Conservation (phyloP, 1,284 basidiomycete genomes). For the Melampsora abietis-canadensis region DNA sequence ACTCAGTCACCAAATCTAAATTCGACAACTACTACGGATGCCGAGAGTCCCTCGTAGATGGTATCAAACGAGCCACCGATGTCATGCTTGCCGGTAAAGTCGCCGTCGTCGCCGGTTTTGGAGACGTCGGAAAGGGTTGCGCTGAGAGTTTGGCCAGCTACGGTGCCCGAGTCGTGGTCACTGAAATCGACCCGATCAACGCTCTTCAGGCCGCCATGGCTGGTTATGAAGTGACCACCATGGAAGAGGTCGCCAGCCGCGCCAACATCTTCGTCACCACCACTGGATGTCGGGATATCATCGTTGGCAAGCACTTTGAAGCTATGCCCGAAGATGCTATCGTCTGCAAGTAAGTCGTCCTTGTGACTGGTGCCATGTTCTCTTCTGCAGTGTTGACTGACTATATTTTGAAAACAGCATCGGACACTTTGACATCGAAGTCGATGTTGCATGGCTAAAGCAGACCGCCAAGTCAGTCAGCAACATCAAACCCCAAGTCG, state of each 20-base stretch:
- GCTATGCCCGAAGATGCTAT: constrained; percentile 98
- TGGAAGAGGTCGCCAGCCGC: constrained; percentile 90
- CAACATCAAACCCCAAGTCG: constrained; percentile 99
- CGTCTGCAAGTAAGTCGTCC: constrained; percentile 77
- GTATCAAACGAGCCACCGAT: constrained; percentile 99
- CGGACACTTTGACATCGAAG: constrained; percentile 98
- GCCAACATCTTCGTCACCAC: constrained; percentile 96
- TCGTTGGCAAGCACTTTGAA: constrained; percentile 84
- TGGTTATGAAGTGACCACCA: constrained; percentile 96
- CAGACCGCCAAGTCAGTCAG: constrained; percentile 75
- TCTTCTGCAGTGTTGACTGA: background rate
- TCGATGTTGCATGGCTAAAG: constrained; percentile 99
- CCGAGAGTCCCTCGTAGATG: constrained; percentile 98
- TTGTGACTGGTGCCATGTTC: background rate
- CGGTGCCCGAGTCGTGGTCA: constrained; percentile 91
- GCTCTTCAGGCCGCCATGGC: constrained; percentile 99
- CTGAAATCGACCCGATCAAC: constrained; percentile 99
- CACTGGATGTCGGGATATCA: constrained; percentile 98
- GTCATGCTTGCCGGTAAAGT: constrained; percentile 99
- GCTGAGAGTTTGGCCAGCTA: constrained; percentile 95
- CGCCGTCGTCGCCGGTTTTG: constrained; percentile 95
- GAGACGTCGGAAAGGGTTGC: constrained; percentile 99
- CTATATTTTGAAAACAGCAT: constrained; percentile 61
- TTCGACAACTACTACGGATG: constrained; percentile 92
- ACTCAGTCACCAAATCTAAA: constrained; percentile 99